phyloP scores from a whole-genome alignment of 1,139 yeast species.

The Taphrina betulina region DNA sequence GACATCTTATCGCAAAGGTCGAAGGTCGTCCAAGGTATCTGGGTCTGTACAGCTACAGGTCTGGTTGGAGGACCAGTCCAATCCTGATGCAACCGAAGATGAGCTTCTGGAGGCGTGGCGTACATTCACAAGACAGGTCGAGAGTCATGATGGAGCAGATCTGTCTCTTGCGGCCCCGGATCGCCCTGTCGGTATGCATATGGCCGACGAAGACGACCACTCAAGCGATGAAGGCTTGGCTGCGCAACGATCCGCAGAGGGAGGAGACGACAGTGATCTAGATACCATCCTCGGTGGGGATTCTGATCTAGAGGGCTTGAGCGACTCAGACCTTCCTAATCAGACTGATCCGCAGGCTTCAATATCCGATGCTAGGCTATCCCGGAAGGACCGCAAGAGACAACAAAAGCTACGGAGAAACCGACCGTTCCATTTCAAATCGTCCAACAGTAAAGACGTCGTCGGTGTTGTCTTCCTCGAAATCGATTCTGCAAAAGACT shows the following conservation, averaged over 20 bases:
- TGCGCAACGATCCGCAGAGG: constrained; percentile 2
- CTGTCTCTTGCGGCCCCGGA: constrained; percentile 17
- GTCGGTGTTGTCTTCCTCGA: constrained; percentile 76
- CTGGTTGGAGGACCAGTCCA: constrained; percentile 47
- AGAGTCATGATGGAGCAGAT: constrained; percentile 25
- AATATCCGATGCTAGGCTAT: not conserved
- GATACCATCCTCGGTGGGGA: constrained; percentile 12
- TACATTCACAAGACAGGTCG: constrained; percentile 36
- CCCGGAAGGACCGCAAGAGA: constrained; percentile 10
- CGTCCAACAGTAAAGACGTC: constrained; percentile 44
- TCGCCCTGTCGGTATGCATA: constrained; percentile 26
- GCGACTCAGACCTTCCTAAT: not conserved
- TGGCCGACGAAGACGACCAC: constrained; percentile 20
- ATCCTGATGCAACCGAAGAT: constrained; percentile 35
- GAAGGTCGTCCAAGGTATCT: constrained; percentile 54
- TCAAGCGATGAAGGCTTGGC: too few relatives aligned
- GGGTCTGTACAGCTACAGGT: constrained; percentile 60
- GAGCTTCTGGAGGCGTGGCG: constrained; percentile 35
- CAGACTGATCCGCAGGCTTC: not conserved
- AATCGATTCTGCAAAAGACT: constrained; percentile 65
- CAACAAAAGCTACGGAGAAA: constrained; percentile 11
- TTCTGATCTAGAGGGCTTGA: constrained; percentile 17
- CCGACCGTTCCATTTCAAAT: constrained; percentile 27
- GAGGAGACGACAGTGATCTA: constrained; percentile 3
- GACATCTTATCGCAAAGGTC: constrained; percentile 48